These are phyloP conservation scores for Danielozyma ontarioensis DNA, from an alignment of 805 yeast genomes.

Conservation along the genomic window DNA sequence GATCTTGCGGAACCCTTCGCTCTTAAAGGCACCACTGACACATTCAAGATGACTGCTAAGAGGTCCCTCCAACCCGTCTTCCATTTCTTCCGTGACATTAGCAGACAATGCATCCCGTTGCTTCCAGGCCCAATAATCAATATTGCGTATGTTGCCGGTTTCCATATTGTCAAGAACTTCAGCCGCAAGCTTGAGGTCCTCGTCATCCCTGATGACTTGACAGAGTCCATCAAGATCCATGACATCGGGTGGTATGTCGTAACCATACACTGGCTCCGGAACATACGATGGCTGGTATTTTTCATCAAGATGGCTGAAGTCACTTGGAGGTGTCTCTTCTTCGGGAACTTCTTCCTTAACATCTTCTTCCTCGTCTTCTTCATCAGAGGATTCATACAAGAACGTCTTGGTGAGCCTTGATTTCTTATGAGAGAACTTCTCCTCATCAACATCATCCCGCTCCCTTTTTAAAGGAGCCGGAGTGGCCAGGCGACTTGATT, in stretches of 20 bases:
- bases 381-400: constrained; percentile 9
- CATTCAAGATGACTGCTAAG: constrained; percentile 33
- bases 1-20: constrained; percentile 70
- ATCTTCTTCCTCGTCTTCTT: constrained; percentile 6
- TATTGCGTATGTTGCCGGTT: constrained; percentile 24
- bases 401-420: constrained; percentile 10
- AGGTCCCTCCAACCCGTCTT: constrained; percentile 20
- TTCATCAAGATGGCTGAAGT: constrained; percentile 23
- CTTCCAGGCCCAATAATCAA: constrained; percentile 67
- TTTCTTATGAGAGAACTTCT: constrained; percentile 2
- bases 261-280: constrained; percentile 55
- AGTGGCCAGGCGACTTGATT: constrained; percentile 31
- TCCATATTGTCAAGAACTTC: constrained; percentile 8
- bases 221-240: constrained; percentile 49
- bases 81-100: constrained; percentile 13
- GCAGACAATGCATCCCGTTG: constrained; percentile 30
- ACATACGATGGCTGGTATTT: constrained; percentile 47
- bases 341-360: constrained; percentile 9
- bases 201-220: constrained; percentile 60
- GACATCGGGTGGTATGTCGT: constrained; percentile 24
- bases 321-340: constrained; percentile 15
- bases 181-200: constrained; percentile 55
- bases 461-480: constrained; percentile 30
- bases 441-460: constrained; percentile 16
- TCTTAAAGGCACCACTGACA: constrained; percentile 56